These are phyloP conservation scores for Camellia japonica DNA, from an alignment of 148 eudicot genomes.

Conservation along the genomic window DNA sequence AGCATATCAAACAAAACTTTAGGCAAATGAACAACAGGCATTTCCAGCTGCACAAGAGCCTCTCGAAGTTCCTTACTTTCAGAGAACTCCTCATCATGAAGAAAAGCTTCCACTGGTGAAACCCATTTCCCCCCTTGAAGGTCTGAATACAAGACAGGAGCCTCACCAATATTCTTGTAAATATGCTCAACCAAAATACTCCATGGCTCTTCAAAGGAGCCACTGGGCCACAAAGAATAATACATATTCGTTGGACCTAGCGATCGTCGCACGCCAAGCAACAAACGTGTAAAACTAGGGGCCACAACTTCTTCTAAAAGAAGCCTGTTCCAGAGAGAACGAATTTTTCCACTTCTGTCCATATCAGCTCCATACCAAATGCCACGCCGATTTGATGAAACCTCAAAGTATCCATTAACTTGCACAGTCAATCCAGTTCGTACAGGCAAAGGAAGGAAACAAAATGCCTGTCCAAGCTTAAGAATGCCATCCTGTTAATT, in stretches of 20 bases:
- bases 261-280: slow-evolving; percentile 64
- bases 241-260: slow-evolving; percentile 66
- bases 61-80: slow-evolving; percentile 63
- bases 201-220: slow-evolving; percentile 99
- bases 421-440: slow-evolving; percentile 87
- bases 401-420: slow-evolving; percentile 96
- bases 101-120: slow-evolving; percentile 72
- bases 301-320: slow-evolving; percentile 89
- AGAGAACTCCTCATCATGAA: slow-evolving; percentile 68
- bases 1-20: slow-evolving; percentile 63
- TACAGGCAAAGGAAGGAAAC: slow-evolving; percentile 98
- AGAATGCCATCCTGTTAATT: slow-evolving; percentile 61
- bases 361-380: slow-evolving; percentile 99
- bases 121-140: slow-evolving; percentile 85
- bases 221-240: slow-evolving; percentile 85
- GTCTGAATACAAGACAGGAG: slow-evolving; percentile 68
- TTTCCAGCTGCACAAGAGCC: slow-evolving; percentile 74
- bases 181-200: slow-evolving; percentile 69
- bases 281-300: slow-evolving; percentile 61
- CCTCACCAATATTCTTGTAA: slow-evolving; percentile 51
- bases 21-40: slow-evolving; percentile 77
- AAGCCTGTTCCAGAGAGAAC: slow-evolving; percentile 95
- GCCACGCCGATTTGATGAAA: slow-evolving; percentile 98
- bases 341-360: slow-evolving; percentile 97
- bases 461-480: slow-evolving; percentile 83